phyloP scores from a whole-genome alignment of 31 red algal genomes.

The Odonthalia washingtoniensis region DNA sequence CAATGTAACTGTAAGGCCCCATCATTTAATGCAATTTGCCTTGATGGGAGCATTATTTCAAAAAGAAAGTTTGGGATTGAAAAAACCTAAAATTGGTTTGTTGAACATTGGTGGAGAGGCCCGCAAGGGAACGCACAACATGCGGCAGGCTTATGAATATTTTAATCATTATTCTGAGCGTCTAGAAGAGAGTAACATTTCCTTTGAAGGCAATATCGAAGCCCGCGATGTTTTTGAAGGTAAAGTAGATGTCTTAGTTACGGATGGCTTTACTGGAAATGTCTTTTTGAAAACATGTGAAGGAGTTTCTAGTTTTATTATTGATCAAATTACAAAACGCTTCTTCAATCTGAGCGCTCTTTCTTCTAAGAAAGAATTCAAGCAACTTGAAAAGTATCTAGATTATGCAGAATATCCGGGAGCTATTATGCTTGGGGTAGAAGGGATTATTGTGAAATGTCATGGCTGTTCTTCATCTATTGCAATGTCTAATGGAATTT shows the following conservation, averaged over 20 bases:
- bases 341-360: not conserved
- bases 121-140: conserved; percentile 11
- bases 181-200: not conserved
- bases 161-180: conserved; percentile 10
- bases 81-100: conserved; percentile 7
- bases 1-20: conserved; percentile 3
- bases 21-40: conserved; percentile 15
- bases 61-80: not conserved
- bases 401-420: conserved; percentile 7
- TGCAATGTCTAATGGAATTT: conserved; percentile 1
- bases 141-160: not conserved
- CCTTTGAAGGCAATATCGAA: conserved; percentile 32
- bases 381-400: conserved; percentile 8
- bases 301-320: conserved; percentile 2
- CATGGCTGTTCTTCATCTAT: conserved; percentile 20
- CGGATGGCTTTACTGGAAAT: conserved; percentile 33
- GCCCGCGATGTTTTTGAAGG: conserved; percentile 14
- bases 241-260: conserved; percentile 26
- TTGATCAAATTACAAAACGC: conserved; percentile 18
- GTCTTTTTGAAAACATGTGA: conserved; percentile 30
- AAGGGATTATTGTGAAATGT: not conserved
- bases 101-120: conserved; percentile 27
- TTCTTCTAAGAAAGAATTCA: not conserved
- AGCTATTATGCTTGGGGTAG: not conserved
- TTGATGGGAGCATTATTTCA: conserved; percentile 17